These are phyloP conservation scores for Flaveria linearis DNA, from an alignment of 129 eudicot genomes.

Conservation along the genomic window DNA sequence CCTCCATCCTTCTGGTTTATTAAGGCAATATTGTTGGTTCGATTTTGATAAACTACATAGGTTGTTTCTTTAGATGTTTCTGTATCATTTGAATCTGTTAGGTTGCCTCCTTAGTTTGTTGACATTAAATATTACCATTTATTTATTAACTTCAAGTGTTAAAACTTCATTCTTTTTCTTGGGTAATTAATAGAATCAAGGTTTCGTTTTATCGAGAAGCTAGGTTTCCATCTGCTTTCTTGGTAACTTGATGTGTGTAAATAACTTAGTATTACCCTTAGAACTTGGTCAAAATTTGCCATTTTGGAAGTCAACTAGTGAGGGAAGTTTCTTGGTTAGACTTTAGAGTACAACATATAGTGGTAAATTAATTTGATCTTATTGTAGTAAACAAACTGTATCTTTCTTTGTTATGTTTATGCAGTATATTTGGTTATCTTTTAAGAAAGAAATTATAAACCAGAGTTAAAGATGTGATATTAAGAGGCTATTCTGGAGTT, in stretches of 20 bases:
- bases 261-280: background rate
- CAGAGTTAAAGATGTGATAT: background rate
- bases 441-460: background rate
- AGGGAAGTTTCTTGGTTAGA: background rate
- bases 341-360: background rate
- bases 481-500: background rate
- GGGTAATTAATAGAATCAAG: background rate
- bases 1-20: background rate
- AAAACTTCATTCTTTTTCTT: background rate
- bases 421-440: background rate
- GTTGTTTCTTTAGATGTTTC: background rate
- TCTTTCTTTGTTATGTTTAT: background rate
- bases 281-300: background rate
- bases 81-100: background rate
- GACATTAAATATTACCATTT: no score
- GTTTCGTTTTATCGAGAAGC: background rate
- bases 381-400: background rate
- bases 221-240: background rate
- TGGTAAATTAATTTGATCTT: background rate
- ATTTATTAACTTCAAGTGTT: background rate
- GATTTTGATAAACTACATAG: background rate
- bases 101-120: background rate
- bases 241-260: background rate
- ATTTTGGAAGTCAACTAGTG: background rate
- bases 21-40: slow-evolving; percentile 5